These are phyloP conservation scores for Spathaspora sp. DNA, from an alignment of 1,139 yeast species.

Conservation along the genomic window DNA sequence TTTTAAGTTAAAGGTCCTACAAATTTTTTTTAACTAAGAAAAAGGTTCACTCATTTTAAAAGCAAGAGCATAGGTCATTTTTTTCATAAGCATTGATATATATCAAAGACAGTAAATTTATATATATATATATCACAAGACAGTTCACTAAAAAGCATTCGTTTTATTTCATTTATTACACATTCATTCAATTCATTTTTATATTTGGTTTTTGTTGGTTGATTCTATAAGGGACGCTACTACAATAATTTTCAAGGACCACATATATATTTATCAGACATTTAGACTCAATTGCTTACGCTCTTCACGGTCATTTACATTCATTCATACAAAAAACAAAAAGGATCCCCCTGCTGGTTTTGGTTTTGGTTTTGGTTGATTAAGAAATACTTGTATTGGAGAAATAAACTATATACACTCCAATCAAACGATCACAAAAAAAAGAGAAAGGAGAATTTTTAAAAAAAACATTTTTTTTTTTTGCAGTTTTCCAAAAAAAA, in stretches of 20 bases:
- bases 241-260: not conserved
- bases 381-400: not conserved
- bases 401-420: not conserved
- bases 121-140: not conserved
- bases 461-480: slow-evolving; percentile 1
- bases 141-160: not conserved
- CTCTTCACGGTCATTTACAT: not conserved
- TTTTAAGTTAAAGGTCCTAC: not conserved
- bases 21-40: not conserved
- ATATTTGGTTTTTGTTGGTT: not conserved
- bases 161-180: not conserved
- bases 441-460: not conserved
- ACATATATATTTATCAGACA: not conserved
- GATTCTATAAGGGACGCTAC: not conserved
- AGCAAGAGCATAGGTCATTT: not conserved
- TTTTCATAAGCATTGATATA: slow-evolving; percentile 1
- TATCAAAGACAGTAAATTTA: not conserved
- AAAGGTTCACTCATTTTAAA: not conserved
- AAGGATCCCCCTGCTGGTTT: not conserved
- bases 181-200: not conserved
- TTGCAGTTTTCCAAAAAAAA: not conserved
- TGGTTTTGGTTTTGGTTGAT: not conserved
- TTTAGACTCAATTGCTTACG: not conserved
- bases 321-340: not conserved
- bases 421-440: not conserved